These are phyloP conservation scores for Lactarius trivialis DNA, from an alignment of 768 basidiomycete species.

Conservation along the genomic window DNA sequence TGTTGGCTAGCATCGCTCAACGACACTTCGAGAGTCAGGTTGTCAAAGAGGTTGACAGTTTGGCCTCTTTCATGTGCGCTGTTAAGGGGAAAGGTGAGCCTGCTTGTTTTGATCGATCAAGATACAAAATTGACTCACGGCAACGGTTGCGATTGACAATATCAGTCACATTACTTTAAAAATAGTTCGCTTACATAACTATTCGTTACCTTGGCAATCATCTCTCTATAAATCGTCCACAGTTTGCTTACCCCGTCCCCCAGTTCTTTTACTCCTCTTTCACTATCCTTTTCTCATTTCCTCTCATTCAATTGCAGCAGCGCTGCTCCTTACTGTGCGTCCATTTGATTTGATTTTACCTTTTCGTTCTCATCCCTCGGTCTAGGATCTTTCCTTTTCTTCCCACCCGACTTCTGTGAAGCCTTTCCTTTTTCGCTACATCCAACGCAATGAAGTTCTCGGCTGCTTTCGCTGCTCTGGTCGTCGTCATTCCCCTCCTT, in stretches of 20 bases:
- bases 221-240: slow-evolving; percentile 5
- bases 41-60: slow-evolving; percentile 73
- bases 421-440: slow-evolving; percentile 26
- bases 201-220: slow-evolving; percentile 8
- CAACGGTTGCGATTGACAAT: background rate
- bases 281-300: slow-evolving; percentile 25
- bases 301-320: slow-evolving; percentile 42
- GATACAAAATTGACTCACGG: background rate
- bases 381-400: slow-evolving; percentile 29
- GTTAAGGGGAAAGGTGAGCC: slow-evolving; percentile 44
- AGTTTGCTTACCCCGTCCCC: background rate
- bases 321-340: slow-evolving; percentile 38
- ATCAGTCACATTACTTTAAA: background rate
- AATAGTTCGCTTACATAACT: background rate
- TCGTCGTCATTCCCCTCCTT: slow-evolving; percentile 4
- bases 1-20: slow-evolving; percentile 65
- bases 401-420: slow-evolving; percentile 45
- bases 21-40: slow-evolving; percentile 63
- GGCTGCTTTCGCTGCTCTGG: slow-evolving; percentile 7
- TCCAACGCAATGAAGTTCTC: slow-evolving; percentile 21
- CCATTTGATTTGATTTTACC: slow-evolving; percentile 4
- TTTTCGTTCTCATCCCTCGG: slow-evolving; percentile 17
- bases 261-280: slow-evolving; percentile 23
- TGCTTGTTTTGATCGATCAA: background rate
- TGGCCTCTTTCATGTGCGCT: slow-evolving; percentile 73